Base-by-base conservation (phyloP, 1,284 basidiomycete species). In the Cutaneotrichosporon mucoides region DNA sequence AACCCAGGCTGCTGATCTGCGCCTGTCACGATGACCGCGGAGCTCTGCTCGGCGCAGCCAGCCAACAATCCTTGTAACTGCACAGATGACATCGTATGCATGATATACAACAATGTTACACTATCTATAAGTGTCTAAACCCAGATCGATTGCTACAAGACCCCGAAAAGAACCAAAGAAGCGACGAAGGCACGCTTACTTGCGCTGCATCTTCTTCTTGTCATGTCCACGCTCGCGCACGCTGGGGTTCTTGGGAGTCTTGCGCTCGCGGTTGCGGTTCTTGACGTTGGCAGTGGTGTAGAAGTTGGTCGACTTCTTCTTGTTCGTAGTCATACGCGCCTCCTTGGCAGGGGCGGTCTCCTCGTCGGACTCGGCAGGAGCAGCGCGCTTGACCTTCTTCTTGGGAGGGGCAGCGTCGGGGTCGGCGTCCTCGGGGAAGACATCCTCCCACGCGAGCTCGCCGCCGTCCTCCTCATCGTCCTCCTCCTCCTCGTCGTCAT, bases 251-350 rank as follows among this genome's bases (percentile, higher is more conserved):
- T 72, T 73, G 49, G 77, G 77, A 35, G 71, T 61, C 61, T 77
- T 76, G 41, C 75, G 68, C 10, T 77, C 76, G 51, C 78, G 67
- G 68, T 80, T 92, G 75, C 88, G 90, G 79, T 92, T 93, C 81
- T 94, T 93, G 71, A 93, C 90, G 70, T 93, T 93, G 61, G 88
- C 84, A 50, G 75, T 82, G 6, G 88, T 86, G 80, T 92, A 97
- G 82, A 93, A 99, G 81, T 98, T 98, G 60, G 84, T 84, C 13
- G 90, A 86, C 79, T 92, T 94, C 81, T 86, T 88, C 88, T 95
- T 96, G 81, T 87, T 90, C 2, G 92, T 95, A 66, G 85, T 94
- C 89, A 92, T 89, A 24, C 92, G 87, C 35, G 83, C 73, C 66
- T 84, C 88, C 77, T 91, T 92, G 65, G 70, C 68, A 15, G 61